Base-by-base conservation (phyloP, 2,329 filamentous ascomycete genomes). In the Orbilia quercus region DNA sequence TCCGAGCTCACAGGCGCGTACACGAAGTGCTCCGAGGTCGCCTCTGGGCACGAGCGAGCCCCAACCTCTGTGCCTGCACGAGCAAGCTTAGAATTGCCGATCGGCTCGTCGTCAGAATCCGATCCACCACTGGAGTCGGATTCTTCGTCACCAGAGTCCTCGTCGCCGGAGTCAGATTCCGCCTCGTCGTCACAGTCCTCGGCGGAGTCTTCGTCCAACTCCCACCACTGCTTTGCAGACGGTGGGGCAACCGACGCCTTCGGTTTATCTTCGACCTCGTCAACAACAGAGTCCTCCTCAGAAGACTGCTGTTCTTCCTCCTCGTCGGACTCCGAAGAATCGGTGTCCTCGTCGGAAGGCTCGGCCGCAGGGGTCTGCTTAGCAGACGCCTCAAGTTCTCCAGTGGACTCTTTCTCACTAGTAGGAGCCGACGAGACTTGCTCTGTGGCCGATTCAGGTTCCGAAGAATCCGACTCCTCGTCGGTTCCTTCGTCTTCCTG, bases 181-280 rank as follows among this genome's bases (percentile, higher is more conserved):
- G 28, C 25, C 14, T 53, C 48, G 25, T 53, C 48, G 25, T 53
- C 48, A 28, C 25, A 16, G 20, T 53, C 48, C n/a, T 53, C 28
- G 11, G 25, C 48, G 18, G 48, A 18, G n/a, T 34, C 25, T 2
- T 50, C 45, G 2, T 14, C 20, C 6, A 5, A 4, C 42, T 45
- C 45, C 45, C 45, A 50, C 45, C 45, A 50, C 20, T 50, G 20
- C 9, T 31, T 31, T 50, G 14, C 45, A 16, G 6, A 6, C 7
- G 5, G 4, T 14, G 3, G 12, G 6, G 14, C 28, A 25, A 6
- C 45, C 4, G 42, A 22, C 2, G 16, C 42, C 42, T 20, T n/a
- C 23, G 45, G 11, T 9, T 45, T 31, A n/a, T 45, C 54, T 45
- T 45, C 12, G 4, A 16, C 25, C 28, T 12, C 18, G 9, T 16